phyloP scores from a whole-genome alignment of 257 asterid genomes.

The Asclepias syriaca region DNA sequence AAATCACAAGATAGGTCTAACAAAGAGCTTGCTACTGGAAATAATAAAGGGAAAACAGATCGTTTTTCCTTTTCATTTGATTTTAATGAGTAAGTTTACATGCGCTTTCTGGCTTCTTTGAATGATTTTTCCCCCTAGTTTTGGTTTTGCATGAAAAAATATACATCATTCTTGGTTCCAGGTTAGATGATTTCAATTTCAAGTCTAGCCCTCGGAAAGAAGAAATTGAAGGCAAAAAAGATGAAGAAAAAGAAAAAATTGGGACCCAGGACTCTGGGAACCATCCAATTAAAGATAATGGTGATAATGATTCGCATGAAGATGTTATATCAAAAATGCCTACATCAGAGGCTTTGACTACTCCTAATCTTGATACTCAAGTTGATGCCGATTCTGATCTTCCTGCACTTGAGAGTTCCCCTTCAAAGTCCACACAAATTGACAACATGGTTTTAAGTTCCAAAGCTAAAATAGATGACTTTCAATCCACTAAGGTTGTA shows the following conservation, averaged over 20 bases:
- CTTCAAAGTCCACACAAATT: conserved; percentile 31
- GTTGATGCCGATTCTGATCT: conserved; percentile 31
- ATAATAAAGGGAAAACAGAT: conserved; percentile 50
- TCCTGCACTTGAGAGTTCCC: conserved; percentile 24
- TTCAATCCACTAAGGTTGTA: conserved; percentile 27
- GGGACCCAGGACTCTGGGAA: conserved; percentile 20
- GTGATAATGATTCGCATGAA: conserved; percentile 19
- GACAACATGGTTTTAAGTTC: conserved; percentile 27
- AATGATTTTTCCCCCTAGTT: neutral
- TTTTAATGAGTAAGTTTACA: conserved; percentile 65
- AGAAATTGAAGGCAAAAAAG: conserved; percentile 32
- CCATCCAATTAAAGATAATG: conserved; percentile 25
- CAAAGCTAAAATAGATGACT: conserved; percentile 27
- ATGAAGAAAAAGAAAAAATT: conserved; percentile 39
- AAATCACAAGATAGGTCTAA: conserved; percentile 47
- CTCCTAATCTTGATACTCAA: conserved; percentile 32
- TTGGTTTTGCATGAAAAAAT: conserved; percentile 12
- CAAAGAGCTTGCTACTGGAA: conserved; percentile 42
- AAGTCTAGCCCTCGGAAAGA: conserved; percentile 41
- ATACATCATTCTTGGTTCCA: conserved; percentile 23
- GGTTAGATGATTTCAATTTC: conserved; percentile 57
- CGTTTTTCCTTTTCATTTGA: conserved; percentile 64
- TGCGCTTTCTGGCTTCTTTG: conserved; percentile 8
- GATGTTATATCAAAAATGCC: conserved; percentile 26
- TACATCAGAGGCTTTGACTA: conserved; percentile 24